Evolutionary conservation across 2,329 filamentous ascomycete species (phyloP).

Genomic region (Penicillium glabrum): DNA sequence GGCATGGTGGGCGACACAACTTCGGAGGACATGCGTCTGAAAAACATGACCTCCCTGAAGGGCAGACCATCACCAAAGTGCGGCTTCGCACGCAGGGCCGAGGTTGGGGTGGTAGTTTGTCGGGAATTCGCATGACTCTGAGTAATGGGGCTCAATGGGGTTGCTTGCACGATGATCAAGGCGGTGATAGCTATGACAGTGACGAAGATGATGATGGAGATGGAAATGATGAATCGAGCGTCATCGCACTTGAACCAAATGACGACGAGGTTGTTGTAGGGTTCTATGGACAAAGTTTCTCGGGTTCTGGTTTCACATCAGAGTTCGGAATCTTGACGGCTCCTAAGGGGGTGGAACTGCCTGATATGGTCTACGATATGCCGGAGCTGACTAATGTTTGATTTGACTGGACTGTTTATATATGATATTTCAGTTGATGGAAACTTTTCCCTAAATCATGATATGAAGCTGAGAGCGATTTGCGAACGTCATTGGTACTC

Average conservation of each 20-base stretch:
- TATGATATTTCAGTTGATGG: background rate
- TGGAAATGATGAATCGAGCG: background rate
- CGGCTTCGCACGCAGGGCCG: slow-evolving; percentile 20
- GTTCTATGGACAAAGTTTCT: slow-evolving; percentile 45
- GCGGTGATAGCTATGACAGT: background rate
- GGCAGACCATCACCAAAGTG: slow-evolving; percentile 31
- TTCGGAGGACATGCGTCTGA: slow-evolving; percentile 27
- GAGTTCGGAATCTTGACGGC: slow-evolving; percentile 53
- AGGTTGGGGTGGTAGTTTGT: slow-evolving; percentile 7
- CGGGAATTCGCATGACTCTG: slow-evolving; percentile 15
- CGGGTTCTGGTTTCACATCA: slow-evolving; percentile 21
- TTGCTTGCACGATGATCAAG: slow-evolving; percentile 23
- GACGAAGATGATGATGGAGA: background rate
- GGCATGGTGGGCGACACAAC: slow-evolving; percentile 27
- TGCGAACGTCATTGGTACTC: no score
- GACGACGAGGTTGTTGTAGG: slow-evolving; percentile 46
- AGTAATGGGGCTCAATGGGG: slow-evolving; percentile 30
- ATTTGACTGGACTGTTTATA: no score
- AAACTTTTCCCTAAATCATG: background rate
- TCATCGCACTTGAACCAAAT: slow-evolving; percentile 25
- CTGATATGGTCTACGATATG: slow-evolving; percentile 40
- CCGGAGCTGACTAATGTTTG: background rate
- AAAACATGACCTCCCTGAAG: slow-evolving; percentile 12
- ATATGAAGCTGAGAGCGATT: no score
- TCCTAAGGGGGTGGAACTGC: slow-evolving; percentile 41